A percentile compares a stretch with the other conserved stretches of the same genome.
Conservation (phyloP, 2,329 filamentous ascomycete genomes). For the Ascochyta fabae region DNA sequence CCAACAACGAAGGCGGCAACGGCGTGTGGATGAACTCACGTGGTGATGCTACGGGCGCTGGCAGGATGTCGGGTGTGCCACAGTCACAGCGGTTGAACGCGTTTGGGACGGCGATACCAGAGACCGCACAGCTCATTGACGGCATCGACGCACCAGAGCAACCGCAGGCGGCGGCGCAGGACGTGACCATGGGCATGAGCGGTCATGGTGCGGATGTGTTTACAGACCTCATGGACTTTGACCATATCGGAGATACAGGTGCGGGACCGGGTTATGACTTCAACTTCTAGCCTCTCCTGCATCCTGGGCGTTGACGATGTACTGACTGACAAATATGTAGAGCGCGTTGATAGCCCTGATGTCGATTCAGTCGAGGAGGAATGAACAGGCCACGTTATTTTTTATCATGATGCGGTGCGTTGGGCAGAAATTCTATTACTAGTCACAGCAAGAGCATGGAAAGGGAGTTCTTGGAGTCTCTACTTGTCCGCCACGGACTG, state of each 20-base stretch:
- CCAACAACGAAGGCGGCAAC: slow-evolving; percentile 52
- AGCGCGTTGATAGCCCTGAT: not conserved
- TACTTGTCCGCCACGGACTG: not conserved
- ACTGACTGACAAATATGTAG: not conserved
- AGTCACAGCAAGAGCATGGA: not conserved
- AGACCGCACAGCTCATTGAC: slow-evolving; percentile 47
- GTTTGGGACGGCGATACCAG: slow-evolving; percentile 51
- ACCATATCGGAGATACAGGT: slow-evolving; percentile 5
- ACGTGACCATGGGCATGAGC: not conserved
- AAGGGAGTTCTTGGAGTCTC: not conserved
- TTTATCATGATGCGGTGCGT: not conserved
- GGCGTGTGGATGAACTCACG: slow-evolving; percentile 57
- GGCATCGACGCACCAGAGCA: slow-evolving; percentile 46
- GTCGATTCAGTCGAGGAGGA: too few species aligned
- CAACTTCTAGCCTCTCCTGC: slow-evolving; percentile 1
- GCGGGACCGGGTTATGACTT: slow-evolving; percentile 7
- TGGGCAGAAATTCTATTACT: not conserved
- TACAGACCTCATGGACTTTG: slow-evolving; percentile 15
- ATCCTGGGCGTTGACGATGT: not conserved
- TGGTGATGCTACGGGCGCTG: slow-evolving; percentile 46
- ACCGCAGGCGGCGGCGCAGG: slow-evolving; percentile 6
- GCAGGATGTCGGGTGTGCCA: slow-evolving; percentile 35
- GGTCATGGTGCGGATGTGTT: slow-evolving; percentile 11
- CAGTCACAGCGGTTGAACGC: slow-evolving; percentile 49
- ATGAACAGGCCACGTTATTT: too few species aligned